Evolutionary conservation across 140 eudicot species (phyloP).

Genomic region (Stevia rebaudiana): DNA sequence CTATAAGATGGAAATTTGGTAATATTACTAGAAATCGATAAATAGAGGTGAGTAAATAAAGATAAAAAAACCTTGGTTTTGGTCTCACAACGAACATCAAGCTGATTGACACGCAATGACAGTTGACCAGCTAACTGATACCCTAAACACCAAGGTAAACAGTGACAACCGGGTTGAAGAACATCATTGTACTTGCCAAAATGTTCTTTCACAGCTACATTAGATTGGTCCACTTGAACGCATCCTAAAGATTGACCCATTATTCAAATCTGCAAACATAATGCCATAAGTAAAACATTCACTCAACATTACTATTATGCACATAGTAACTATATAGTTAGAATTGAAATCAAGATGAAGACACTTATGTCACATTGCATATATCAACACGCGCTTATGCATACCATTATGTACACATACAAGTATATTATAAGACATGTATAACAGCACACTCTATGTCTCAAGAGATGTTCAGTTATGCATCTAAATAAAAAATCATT

Average conservation of each 20-base stretch:
- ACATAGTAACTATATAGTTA: slow-evolving; percentile 8
- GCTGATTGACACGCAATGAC: slow-evolving; percentile 63
- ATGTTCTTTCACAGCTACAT: slow-evolving; percentile 55
- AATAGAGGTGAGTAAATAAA: not conserved
- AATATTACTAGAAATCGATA: not conserved
- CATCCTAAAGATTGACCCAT: slow-evolving; percentile 69
- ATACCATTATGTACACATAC: not conserved
- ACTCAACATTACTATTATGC: not conserved
- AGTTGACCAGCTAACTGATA: slow-evolving; percentile 50
- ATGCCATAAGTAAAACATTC: not conserved
- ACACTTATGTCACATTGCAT: slow-evolving; percentile 1
- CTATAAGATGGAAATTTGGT: not conserved
- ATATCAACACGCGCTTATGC: not conserved
- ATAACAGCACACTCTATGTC: not conserved
- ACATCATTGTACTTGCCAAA: slow-evolving; percentile 57
- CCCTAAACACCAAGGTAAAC: slow-evolving; percentile 73
- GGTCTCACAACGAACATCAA: slow-evolving; percentile 76
- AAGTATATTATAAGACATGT: not conserved
- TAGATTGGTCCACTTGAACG: slow-evolving; percentile 60
- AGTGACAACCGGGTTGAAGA: slow-evolving; percentile 72
- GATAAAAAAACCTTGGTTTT: slow-evolving; percentile 56
- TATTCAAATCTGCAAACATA: slow-evolving; percentile 25
- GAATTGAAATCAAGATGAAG: not conserved
- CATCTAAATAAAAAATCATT: not conserved
- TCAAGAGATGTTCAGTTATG: not conserved